Percentiles rank a stretch among this genome's conserved stretches.
Conservation (phyloP, 139 green algal genomes). For the Coelastrella sp. region DNA sequence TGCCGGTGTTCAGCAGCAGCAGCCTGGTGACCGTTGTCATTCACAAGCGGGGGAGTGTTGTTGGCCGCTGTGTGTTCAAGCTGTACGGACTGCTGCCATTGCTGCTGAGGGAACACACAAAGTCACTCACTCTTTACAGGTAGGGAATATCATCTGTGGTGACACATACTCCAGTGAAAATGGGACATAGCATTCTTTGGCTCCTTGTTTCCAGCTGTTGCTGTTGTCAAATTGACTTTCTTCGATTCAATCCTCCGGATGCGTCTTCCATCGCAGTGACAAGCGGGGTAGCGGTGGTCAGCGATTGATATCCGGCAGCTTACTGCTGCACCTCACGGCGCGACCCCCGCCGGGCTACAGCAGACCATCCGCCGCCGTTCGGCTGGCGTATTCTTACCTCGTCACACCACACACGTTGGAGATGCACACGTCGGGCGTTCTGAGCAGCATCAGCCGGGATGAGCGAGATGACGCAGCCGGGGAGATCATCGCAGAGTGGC, state of each 20-base stretch:
- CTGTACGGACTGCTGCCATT: constrained; percentile 46
- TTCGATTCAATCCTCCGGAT: neutral
- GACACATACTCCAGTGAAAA: neutral
- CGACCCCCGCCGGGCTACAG: neutral
- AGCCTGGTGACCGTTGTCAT: constrained; percentile 3
- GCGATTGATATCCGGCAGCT: constrained; percentile 5
- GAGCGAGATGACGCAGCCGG: constrained; percentile 13
- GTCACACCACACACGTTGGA: constrained; percentile 30
- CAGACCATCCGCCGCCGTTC: neutral
- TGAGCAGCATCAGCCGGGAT: neutral
- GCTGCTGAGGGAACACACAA: constrained; percentile 13
- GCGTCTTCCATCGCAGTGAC: constrained; percentile 11
- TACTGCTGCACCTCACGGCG: constrained; percentile 16
- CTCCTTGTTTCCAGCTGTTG: neutral
- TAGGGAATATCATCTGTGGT: no score
- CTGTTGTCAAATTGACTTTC: neutral
- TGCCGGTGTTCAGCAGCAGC: constrained; percentile 42
- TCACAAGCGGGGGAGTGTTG: constrained; percentile 5
- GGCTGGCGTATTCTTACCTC: constrained; percentile 11
- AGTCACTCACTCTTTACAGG: constrained; percentile 44
- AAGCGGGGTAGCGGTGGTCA: constrained; percentile 20
- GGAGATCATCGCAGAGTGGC: neutral
- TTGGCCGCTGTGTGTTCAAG: constrained; percentile 37
- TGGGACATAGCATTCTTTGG: neutral
- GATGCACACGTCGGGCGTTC: constrained; percentile 15